Percentiles rank a stretch among this genome's conserved stretches.
Evolutionary conservation across 441 rosid genomes (phyloP).

Genomic region (Erysimum pusillum): DNA sequence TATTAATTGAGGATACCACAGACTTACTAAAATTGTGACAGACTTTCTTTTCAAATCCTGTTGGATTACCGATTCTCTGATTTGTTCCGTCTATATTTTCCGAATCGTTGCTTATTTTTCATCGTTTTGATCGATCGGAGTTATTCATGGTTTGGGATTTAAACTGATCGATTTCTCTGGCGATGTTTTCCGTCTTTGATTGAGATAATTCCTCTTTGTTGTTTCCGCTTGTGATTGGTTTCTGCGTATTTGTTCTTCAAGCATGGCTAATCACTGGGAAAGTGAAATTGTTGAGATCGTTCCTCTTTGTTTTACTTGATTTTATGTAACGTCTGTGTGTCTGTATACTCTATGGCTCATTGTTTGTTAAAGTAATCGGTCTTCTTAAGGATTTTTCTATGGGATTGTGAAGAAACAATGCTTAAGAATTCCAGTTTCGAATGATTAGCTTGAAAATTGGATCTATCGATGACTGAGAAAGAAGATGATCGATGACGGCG

Average conservation of each 20-base stretch:
- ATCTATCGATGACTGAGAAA: background rate
- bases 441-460: slow-evolving; percentile 23
- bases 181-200: slow-evolving; percentile 15
- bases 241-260: background rate
- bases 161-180: slow-evolving; percentile 17
- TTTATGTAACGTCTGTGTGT: background rate
- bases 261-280: slow-evolving; percentile 8
- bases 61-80: slow-evolving; percentile 7
- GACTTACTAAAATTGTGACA: too few species aligned
- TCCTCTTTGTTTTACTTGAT: slow-evolving; percentile 1
- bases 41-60: background rate
- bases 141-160: slow-evolving; percentile 16
- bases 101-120: slow-evolving; percentile 33
- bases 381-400: slow-evolving; percentile 3
- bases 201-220: slow-evolving; percentile 28
- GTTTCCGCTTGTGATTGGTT: slow-evolving; percentile 25
- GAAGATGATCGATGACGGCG: too few species aligned
- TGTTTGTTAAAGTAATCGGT: background rate
- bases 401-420: slow-evolving; percentile 16
- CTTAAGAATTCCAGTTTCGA: background rate
- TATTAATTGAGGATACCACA: too few species aligned
- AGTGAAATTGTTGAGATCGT: slow-evolving; percentile 14
- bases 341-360: background rate
- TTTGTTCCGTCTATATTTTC: background rate
- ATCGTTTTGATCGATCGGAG: slow-evolving; percentile 37